These are phyloP conservation scores for Metarhizium guizhouense DNA, from an alignment of 2,329 filamentous ascomycete species.

Conservation along the genomic window DNA sequence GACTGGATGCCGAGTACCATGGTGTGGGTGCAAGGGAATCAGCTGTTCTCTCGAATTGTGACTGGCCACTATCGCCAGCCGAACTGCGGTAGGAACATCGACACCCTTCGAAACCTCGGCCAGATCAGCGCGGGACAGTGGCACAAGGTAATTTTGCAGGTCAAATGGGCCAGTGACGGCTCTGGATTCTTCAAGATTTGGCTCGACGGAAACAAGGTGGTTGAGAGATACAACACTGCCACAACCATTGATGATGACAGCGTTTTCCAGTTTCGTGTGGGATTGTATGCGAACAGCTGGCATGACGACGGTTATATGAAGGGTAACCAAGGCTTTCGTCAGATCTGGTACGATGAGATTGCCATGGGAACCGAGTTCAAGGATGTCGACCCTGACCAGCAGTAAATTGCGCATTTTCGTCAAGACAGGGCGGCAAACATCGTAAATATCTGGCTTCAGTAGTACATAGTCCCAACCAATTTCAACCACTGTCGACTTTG, in stretches of 20 bases:
- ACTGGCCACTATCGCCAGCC: slow-evolving; percentile 17
- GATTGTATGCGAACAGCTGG: slow-evolving; percentile 29
- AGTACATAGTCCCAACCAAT: too few species aligned
- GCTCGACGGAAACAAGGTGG: slow-evolving; percentile 35
- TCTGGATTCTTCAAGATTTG: slow-evolving; percentile 37
- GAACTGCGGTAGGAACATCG: slow-evolving; percentile 15
- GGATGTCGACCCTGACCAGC: slow-evolving; percentile 14
- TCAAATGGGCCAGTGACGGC: slow-evolving; percentile 32
- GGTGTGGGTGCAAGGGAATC: slow-evolving; percentile 35
- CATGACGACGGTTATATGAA: slow-evolving; percentile 29
- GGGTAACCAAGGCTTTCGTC: slow-evolving; percentile 31
- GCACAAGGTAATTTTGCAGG: slow-evolving; percentile 23
- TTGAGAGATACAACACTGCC: slow-evolving; percentile 27
- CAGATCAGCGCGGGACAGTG: slow-evolving; percentile 29
- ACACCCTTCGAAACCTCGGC: slow-evolving; percentile 18
- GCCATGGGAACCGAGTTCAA: slow-evolving; percentile 28
- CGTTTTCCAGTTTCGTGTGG: slow-evolving; percentile 36
- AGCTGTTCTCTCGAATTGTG: slow-evolving; percentile 31
- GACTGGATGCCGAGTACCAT: slow-evolving; percentile 39
- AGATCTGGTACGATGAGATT: slow-evolving; percentile 43
- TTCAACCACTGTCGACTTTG: too few species aligned
- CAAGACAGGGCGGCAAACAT: background rate
- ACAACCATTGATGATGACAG: slow-evolving; percentile 34
- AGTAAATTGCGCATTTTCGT: background rate
- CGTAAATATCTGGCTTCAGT: background rate